These are phyloP conservation scores for Pseudogymnoascus sp. DNA, from an alignment of 2,329 filamentous ascomycete species.

Conservation along the genomic window DNA sequence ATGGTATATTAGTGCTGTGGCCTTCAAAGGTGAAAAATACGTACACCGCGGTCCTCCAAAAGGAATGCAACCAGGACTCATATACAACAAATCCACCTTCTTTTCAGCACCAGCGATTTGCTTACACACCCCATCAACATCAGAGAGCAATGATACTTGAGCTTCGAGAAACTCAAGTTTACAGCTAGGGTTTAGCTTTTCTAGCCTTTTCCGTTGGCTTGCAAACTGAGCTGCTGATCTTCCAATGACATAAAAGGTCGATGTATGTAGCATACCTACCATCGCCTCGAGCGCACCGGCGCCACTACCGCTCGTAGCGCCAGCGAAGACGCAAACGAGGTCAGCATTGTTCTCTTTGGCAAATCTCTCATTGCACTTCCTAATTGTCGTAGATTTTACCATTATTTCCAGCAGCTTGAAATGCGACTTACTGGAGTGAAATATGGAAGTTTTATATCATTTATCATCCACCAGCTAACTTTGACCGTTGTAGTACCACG, in stretches of 20 bases:
- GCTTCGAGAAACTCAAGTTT: slow-evolving; percentile 39
- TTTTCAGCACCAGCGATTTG: slow-evolving; percentile 37
- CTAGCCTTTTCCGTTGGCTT: slow-evolving; percentile 31
- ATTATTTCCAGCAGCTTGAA: slow-evolving; percentile 15
- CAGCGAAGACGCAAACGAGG: slow-evolving; percentile 41
- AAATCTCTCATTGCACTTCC: slow-evolving; percentile 6
- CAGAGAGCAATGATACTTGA: slow-evolving; percentile 42
- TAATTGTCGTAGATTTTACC: background rate
- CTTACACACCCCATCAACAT: slow-evolving; percentile 40
- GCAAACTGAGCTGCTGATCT: background rate
- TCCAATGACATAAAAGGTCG: slow-evolving; percentile 10
- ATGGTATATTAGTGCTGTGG: slow-evolving; percentile 16
- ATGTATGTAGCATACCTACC: slow-evolving; percentile 7
- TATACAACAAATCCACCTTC: slow-evolving; percentile 39
- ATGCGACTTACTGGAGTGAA: background rate
- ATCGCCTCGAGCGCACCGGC: slow-evolving; percentile 10
- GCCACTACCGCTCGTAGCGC: slow-evolving; percentile 42
- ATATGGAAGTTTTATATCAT: background rate
- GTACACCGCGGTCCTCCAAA: slow-evolving; percentile 23
- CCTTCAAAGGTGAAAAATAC: slow-evolving; percentile 12
- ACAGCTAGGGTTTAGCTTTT: slow-evolving; percentile 34
- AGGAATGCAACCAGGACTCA: slow-evolving; percentile 33
- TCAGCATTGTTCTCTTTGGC: slow-evolving; percentile 16
- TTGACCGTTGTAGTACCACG: background rate
- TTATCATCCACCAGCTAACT: background rate